Evolutionary conservation across 139 green algal genomes (phyloP), one percentile per base, ranked within the genome.

Genomic region (Micractinium sp.): DNA sequence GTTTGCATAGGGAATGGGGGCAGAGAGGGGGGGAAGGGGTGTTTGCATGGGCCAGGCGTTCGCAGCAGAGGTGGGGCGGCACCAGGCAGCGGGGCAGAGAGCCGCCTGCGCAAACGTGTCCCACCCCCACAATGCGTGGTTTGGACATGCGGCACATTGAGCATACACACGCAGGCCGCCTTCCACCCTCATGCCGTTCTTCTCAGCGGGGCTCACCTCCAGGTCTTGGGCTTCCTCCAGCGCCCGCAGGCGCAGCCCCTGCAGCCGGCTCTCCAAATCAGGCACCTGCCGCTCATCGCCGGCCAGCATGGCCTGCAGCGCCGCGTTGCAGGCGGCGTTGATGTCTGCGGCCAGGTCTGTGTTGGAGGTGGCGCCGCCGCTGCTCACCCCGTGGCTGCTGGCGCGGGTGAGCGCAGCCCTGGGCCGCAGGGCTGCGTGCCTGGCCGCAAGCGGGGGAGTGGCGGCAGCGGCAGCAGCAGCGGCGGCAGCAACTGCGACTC

Each of bases 291-390:
- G 25, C 67, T 36, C 53, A 13, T 82, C 73, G 0, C 38, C 71
- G 19, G 71, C 71, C 71, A 88, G 85, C 85, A 88, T 88, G 13
- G 75, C n/a, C 33, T 82, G 73, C 41, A 88, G 85, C 22, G 85
- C 85, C 0, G n/a, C 85, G 20, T 82, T 88, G 71, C 71, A 82
- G 3, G 67, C 83, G 0, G 61, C 47, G 31, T 87, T 87, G 33
- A 91, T 38, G 38, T 90, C 82, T 1, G 66, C 36, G 5, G 66
- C 38, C 2, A 80, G 39, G 0, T n/a, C 25, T 15, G 61, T 19
- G 47, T 29, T 85, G 47, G 47, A 56, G 47, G 47, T 9, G 47
- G 47, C 47, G 47, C 39, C 66, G 38, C 33, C 12, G 9, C 77
- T 77, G 71, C 71, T 77, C 18, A 39, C 67, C 15, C 25, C 67